A percentile compares a stretch with the other conserved stretches of the same genome.
These are phyloP conservation scores for Raddia guianensis DNA, from an alignment of 176 grass and related monocot species.

Conservation along the genomic window DNA sequence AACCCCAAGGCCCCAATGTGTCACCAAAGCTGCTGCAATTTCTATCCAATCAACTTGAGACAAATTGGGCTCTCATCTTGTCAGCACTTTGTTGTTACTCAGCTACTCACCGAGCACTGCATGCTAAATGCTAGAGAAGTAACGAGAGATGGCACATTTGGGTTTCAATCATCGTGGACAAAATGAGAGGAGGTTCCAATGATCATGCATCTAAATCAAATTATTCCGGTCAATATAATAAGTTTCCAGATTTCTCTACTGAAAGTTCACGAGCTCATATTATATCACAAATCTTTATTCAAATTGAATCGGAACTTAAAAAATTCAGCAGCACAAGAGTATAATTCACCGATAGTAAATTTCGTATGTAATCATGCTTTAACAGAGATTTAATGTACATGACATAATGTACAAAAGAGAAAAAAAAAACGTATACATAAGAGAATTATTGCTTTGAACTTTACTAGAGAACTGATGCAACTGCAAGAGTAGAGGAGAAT, in stretches of 20 bases:
- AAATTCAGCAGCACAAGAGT: not conserved
- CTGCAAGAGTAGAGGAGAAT: not conserved
- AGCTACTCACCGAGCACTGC: not conserved
- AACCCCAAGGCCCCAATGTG: not conserved
- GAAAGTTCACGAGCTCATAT: not conserved
- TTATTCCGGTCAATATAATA: not conserved
- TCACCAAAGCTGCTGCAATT: not conserved
- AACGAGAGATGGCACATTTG: not conserved
- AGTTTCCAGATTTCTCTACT: not conserved
- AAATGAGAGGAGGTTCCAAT: not conserved
- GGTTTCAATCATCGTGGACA: not conserved
- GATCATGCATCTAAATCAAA: not conserved
- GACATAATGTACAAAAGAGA: conserved; percentile 5
- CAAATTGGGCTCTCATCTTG: conserved; percentile 4
- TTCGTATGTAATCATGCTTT: not conserved
- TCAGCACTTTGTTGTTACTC: not conserved
- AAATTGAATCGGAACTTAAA: conserved; percentile 20
- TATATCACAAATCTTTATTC: conserved; percentile 22
- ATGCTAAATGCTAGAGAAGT: not conserved
- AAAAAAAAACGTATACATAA: conserved; percentile 8
- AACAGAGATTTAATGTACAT: not conserved
- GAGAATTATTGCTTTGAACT: not conserved
- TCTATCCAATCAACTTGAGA: not conserved
- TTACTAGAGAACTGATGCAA: not conserved
- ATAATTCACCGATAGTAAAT: not conserved